Evolutionary conservation across 768 basidiomycete genomes (phyloP).

Genomic region (Lactarius psammicola): DNA sequence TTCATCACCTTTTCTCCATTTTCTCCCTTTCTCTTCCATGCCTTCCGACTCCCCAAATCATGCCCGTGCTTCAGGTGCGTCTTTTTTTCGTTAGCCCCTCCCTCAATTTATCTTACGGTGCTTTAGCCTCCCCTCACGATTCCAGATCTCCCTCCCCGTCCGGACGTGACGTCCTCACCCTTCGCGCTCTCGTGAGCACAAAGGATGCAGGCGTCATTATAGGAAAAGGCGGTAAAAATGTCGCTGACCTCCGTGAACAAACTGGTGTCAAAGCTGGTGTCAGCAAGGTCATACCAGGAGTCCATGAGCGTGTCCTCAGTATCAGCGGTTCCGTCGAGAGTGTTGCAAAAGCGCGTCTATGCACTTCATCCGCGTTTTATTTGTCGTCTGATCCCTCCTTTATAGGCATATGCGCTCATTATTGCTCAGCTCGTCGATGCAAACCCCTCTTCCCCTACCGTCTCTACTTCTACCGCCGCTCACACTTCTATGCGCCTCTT

Average conservation of each 20-base stretch:
- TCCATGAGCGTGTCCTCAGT: slow-evolving; percentile 96
- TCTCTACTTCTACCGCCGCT: slow-evolving; percentile 55
- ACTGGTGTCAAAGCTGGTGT: slow-evolving; percentile 98
- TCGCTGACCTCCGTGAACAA: slow-evolving; percentile 92
- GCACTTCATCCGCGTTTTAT: slow-evolving; percentile 25
- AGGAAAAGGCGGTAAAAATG: slow-evolving; percentile 95
- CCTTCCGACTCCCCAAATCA: slow-evolving; percentile 59
- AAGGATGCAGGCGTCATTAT: slow-evolving; percentile 98
- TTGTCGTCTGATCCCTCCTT: slow-evolving; percentile 17
- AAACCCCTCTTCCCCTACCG: slow-evolving; percentile 68
- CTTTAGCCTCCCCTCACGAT: slow-evolving; percentile 55
- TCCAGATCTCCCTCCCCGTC: slow-evolving; percentile 77
- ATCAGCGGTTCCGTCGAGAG: slow-evolving; percentile 90
- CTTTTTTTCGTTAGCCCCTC: slow-evolving; percentile 23
- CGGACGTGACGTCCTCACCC: slow-evolving; percentile 74
- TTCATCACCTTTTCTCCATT: slow-evolving; percentile 33
- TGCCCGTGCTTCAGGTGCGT: slow-evolving; percentile 52
- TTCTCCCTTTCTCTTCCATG: slow-evolving; percentile 47
- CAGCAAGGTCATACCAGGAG: slow-evolving; percentile 96
- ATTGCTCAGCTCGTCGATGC: slow-evolving; percentile 86
- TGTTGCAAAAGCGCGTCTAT: slow-evolving; percentile 74
- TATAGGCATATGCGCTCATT: slow-evolving; percentile 91
- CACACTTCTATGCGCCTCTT: slow-evolving; percentile 94
- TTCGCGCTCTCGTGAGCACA: slow-evolving; percentile 93
- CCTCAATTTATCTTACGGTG: slow-evolving; percentile 27